Evolutionary conservation across 2,329 filamentous ascomycete genomes (phyloP), one percentile per base, ranked within the genome.

Genomic region (Geoglossum cookeanum): DNA sequence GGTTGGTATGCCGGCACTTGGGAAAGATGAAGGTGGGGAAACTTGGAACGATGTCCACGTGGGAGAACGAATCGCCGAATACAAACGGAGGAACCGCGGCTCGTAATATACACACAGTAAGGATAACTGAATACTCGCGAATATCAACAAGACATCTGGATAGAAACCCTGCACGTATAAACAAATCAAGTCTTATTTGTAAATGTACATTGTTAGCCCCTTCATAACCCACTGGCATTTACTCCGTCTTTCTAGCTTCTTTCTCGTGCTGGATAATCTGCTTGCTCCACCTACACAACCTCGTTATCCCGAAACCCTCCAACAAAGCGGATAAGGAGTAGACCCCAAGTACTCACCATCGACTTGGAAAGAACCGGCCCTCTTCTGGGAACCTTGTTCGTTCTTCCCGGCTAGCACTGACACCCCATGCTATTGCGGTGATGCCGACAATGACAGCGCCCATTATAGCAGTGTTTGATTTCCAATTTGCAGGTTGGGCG

Each of bases 401-500:
- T 61, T 78, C 71, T 70, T 94, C 87, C 62, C 80, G 76, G 64
- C 87, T 79, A 44, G 87, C 84, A 67, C 85, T 89, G 64, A 84
- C 71, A 66, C 76, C 85, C 78, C 81, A 91, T 60, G 76, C 78
- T 65, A 84, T 71, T 55, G 78, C 83, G 59, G 78, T 76, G 62
- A 94, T 77, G 61, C 85, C 83, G 63, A 84, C 63, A 55, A 92
- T 75, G 58, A 84, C 78, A 53, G 75, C 78, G 59, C 79, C 79
- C 68, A 89, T 81, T 63, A 92, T 76, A 57, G 84, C 77, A 4
- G 92, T 98, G 76, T 98, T 98, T 66, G 75, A 74, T 71, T 85
- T 92, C 92, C 92, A 98, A 78, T 98, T 98, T 64, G 79, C 77
- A 57, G 92, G 92, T 70, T 94, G 91, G 57, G 84, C 75, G 73